Percentiles rank a stretch among this genome's conserved stretches.
Evolutionary conservation across 495 filamentous ascomycete genomes (phyloP).

Genomic region (Trichoderma orchidacearum): DNA sequence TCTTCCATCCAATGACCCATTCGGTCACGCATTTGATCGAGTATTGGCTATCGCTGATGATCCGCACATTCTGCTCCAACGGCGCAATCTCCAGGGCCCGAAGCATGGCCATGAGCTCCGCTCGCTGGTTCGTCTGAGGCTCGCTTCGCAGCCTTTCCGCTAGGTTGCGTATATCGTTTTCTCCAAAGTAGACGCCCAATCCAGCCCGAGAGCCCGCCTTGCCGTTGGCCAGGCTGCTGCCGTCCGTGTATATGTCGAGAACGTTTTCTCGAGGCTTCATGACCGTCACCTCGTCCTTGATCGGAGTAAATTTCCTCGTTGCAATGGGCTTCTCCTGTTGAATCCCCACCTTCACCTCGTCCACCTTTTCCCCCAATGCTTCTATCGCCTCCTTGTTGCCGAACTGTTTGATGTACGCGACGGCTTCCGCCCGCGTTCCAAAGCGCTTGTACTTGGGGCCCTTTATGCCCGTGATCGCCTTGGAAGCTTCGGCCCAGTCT

Average conservation of each 20-base stretch:
- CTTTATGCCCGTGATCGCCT: constrained; percentile 64
- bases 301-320: constrained; percentile 27
- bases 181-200: constrained; percentile 79
- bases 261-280: constrained; percentile 30
- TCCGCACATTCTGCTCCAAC: constrained; percentile 15
- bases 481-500: constrained; percentile 65
- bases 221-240: constrained; percentile 71
- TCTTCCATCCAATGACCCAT: constrained; percentile 71
- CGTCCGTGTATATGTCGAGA: constrained; percentile 78
- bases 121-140: constrained; percentile 85
- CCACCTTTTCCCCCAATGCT: constrained; percentile 24
- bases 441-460: constrained; percentile 77
- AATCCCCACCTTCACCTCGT: constrained; percentile 11
- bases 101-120: constrained; percentile 78
- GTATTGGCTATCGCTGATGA: constrained; percentile 39
- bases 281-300: constrained; percentile 22
- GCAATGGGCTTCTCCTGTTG: constrained; percentile 12
- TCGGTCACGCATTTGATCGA: constrained; percentile 78
- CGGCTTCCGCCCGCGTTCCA: constrained; percentile 60
- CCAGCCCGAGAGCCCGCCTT: constrained; percentile 57
- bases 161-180: constrained; percentile 62
- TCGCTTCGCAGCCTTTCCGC: constrained; percentile 65
- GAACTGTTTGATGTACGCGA: constrained; percentile 23
- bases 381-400: constrained; percentile 46
- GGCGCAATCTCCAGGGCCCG: constrained; percentile 70